Conservation (phyloP, 2,329 filamentous ascomycete species). For the Karstenula rhodostoma region DNA sequence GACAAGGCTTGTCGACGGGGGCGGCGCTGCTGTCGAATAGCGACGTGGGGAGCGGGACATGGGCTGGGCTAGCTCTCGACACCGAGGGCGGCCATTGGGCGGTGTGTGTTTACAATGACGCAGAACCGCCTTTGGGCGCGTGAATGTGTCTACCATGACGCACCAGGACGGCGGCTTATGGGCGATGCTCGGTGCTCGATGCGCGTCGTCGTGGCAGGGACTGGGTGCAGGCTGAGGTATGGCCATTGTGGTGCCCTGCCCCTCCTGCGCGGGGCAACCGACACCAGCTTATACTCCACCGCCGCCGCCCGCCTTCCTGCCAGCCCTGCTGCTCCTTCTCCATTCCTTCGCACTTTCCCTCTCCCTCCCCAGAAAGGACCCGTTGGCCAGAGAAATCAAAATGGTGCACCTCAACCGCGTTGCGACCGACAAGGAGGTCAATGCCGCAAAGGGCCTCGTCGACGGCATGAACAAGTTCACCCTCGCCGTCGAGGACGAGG, state of each 20-base stretch:
- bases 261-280: constrained; percentile 11
- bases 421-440: constrained; percentile 51
- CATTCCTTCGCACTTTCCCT: not conserved
- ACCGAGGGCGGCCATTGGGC: not conserved
- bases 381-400: not conserved
- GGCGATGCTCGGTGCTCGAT: constrained; percentile 1
- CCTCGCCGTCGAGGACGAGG: constrained; percentile 38
- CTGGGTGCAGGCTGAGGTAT: not conserved
- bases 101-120: no score
- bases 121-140: no score
- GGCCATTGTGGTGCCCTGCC: not conserved
- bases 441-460: constrained; percentile 30
- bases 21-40: constrained; percentile 4
- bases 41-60: not conserved
- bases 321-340: not conserved
- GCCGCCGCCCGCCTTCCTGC: not conserved
- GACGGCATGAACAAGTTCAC: constrained; percentile 33
- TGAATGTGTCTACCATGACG: no score
- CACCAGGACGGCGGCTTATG: not conserved
- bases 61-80: not conserved
- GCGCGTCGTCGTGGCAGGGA: not conserved
- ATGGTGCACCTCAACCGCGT: constrained; percentile 62
- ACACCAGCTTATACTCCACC: not conserved
- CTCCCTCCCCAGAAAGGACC: not conserved
- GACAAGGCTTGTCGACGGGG: constrained; percentile 6